Percentiles rank a stretch among this genome's conserved stretches.
Evolutionary conservation across 352 stramenopile genomes (phyloP).

Genomic region (Phytophthora hibernalis): DNA sequence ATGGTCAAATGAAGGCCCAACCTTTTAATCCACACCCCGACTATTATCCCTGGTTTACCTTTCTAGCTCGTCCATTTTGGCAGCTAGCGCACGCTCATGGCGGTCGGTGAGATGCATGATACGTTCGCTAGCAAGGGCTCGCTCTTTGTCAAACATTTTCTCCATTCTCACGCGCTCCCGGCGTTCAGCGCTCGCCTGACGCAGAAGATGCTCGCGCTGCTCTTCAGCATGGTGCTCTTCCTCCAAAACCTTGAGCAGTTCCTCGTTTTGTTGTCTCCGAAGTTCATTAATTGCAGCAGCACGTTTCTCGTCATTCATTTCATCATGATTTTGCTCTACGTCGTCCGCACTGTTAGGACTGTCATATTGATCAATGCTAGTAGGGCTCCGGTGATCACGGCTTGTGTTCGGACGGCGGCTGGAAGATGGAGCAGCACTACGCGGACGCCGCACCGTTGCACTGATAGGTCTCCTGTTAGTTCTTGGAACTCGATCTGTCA

Average conservation of each 20-base stretch:
- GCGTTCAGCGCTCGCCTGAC: conserved; percentile 36
- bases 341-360: conserved; percentile 32
- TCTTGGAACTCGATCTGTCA: background rate
- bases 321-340: conserved; percentile 20
- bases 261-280: conserved; percentile 70
- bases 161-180: conserved; percentile 69
- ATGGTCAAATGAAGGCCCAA: too few species aligned
- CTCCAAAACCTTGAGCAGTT: conserved; percentile 73
- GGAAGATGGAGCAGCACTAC: conserved; percentile 16
- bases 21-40: background rate
- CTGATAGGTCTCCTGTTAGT: conserved; percentile 37
- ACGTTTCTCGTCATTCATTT: conserved; percentile 24
- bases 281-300: conserved; percentile 58
- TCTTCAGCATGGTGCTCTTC: conserved; percentile 86
- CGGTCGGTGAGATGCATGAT: conserved; percentile 83
- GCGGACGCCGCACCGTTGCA: conserved; percentile 39
- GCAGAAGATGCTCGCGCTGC: conserved; percentile 73
- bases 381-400: conserved; percentile 10
- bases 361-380: conserved; percentile 13
- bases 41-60: conserved; percentile 15
- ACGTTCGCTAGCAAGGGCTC: conserved; percentile 74
- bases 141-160: conserved; percentile 73
- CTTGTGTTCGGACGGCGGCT: conserved; percentile 24
- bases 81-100: conserved; percentile 65
- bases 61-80: conserved; percentile 42